phyloP scores from a whole-genome alignment of 106 monocot genomes.

The Dendrobium chrysotoxum region DNA sequence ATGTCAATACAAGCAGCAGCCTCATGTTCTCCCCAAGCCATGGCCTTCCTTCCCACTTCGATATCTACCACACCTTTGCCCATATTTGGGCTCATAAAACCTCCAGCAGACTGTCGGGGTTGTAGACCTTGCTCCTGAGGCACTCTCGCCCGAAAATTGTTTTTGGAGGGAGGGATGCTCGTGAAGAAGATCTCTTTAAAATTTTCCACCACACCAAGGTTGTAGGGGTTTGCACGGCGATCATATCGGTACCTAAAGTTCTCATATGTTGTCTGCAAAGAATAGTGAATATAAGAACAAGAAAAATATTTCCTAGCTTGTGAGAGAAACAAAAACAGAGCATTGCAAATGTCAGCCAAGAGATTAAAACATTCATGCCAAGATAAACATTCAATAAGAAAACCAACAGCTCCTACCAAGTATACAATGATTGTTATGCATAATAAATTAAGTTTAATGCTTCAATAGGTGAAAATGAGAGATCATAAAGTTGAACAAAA shows the following conservation, averaged over 20 bases:
- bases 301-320: background rate
- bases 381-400: too few species aligned
- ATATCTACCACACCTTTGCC: conserved; percentile 53
- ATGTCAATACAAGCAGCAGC: conserved; percentile 25
- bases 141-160: conserved; percentile 61
- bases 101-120: conserved; percentile 9
- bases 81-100: conserved; percentile 85
- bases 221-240: conserved; percentile 73
- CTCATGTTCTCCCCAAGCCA: conserved; percentile 41
- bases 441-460: too few species aligned
- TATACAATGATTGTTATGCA: too few species aligned
- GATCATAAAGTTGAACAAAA: too few species aligned
- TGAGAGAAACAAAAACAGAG: background rate
- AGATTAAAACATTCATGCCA: background rate
- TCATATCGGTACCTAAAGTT: conserved; percentile 95
- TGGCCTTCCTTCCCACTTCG: conserved; percentile 69
- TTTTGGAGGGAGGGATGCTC: conserved; percentile 56
- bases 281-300: background rate
- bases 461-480: too few species aligned
- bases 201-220: conserved; percentile 52
- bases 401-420: too few species aligned
- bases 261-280: conserved; percentile 86
- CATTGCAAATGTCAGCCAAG: background rate
- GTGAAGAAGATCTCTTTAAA: conserved; percentile 82
- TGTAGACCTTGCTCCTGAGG: conserved; percentile 20